Conservation (phyloP, 306 rosid species). For the Cicer judaicum region DNA sequence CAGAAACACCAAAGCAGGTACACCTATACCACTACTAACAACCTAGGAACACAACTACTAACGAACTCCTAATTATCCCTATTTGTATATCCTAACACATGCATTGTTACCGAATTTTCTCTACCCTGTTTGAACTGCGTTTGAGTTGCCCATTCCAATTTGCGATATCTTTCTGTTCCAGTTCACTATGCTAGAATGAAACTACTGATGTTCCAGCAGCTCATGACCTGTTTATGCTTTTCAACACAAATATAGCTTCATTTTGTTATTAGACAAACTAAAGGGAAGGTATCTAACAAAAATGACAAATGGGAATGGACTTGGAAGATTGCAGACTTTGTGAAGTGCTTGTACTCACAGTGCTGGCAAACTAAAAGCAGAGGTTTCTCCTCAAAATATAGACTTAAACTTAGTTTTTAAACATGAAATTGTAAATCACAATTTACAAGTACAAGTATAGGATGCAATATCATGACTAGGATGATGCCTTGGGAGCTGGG, state of each 20-base stretch:
- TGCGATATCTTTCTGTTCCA: neutral
- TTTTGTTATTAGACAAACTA: conserved; percentile 7
- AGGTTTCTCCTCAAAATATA: neutral
- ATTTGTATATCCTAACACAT: neutral
- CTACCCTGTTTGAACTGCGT: conserved; percentile 16
- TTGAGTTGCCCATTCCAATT: conserved; percentile 2
- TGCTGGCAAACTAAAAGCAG: conserved; percentile 11
- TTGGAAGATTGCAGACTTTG: neutral
- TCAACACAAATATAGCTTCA: conserved; percentile 26
- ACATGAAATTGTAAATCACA: neutral
- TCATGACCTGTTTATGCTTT: conserved; percentile 15
- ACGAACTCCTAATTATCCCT: no score
- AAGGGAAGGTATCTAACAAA: neutral
- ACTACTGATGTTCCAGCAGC: conserved; percentile 11
- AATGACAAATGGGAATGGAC: conserved; percentile 14
- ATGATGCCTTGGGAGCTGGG: neutral
- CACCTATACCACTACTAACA: no score
- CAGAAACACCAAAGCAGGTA: no score
- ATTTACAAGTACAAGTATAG: neutral
- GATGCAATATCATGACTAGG: neutral
- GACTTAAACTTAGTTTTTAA: neutral
- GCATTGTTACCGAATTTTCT: neutral
- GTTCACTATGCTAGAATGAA: neutral
- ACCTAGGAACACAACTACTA: no score
- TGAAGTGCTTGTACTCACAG: neutral